Percentiles rank a stretch among this genome's conserved stretches.
Evolutionary conservation across 768 basidiomycete genomes (phyloP).

Genomic region (Tylopilus intermedius): DNA sequence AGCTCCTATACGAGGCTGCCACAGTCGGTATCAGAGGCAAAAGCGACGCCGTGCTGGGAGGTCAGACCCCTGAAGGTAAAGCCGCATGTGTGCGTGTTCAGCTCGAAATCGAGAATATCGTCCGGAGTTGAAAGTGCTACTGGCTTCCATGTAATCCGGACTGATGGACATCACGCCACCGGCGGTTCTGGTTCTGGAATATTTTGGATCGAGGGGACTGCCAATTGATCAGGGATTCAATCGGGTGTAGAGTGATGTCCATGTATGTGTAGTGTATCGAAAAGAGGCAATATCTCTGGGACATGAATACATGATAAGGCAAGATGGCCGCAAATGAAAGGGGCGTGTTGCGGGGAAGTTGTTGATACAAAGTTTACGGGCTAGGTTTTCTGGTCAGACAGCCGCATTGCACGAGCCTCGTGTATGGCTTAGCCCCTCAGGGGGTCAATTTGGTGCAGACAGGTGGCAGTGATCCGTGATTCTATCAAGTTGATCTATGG

Average conservation of each 20-base stretch:
- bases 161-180: constrained; percentile 13
- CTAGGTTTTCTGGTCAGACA: constrained; percentile 10
- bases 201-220: constrained; percentile 1
- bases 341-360: constrained; percentile 27
- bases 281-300: not conserved
- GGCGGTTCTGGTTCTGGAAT: constrained; percentile 4
- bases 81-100: constrained; percentile 61
- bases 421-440: constrained; percentile 13
- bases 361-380: constrained; percentile 12
- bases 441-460: constrained; percentile 7
- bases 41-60: constrained; percentile 46
- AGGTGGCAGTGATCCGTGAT: constrained; percentile 9
- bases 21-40: constrained; percentile 46
- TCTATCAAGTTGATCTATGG: constrained; percentile 18
- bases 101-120: constrained; percentile 62
- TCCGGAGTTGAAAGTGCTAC: constrained; percentile 28
- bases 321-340: constrained; percentile 21
- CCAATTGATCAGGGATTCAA: constrained; percentile 1
- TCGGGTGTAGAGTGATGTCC: constrained; percentile 12
- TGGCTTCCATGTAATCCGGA: constrained; percentile 6
- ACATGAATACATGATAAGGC: constrained; percentile 7
- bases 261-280: constrained; percentile 10
- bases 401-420: constrained; percentile 17
- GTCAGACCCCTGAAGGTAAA: constrained; percentile 52
- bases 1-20: constrained; percentile 58